Evolutionary conservation across 2,329 filamentous ascomycete species (phyloP), one percentile per base, ranked within the genome.

Genomic region (Colletotrichum phormii): DNA sequence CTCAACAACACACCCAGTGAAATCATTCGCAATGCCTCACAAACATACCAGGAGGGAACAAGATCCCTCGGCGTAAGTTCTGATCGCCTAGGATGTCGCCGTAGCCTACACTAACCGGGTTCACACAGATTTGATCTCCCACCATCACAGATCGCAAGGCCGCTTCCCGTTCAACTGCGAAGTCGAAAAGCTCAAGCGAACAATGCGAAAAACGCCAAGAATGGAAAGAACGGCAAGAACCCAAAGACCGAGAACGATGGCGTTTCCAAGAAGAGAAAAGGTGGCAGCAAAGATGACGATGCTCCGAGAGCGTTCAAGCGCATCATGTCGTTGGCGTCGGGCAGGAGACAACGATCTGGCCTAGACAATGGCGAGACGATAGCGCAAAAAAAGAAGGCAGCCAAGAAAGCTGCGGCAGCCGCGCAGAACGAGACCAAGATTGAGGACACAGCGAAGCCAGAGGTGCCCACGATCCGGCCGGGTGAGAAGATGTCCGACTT

Each of bases 401-500:
- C 64, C 13, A 82, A 81, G 71, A 78, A 78, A 59, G 67, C 74
- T 11, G 69, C 76, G 5, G 80, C 75, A 3, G 74, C 79, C 15
- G 62, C 75, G 4, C 75, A 75, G 26, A 67, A 62, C 6, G 58
- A 54, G 22, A 54, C 35, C 12, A 46, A 69, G 51, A 64, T 73
- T 4, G 71, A 74, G 33, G 64, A 73, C 9, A 75, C 78, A 7
- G 68, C 75, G 2, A 76, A 77, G 7, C 51, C 77, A 4, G 83
- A 86, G 31, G 78, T 87, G 3, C 91, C 91, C 0, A 94, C 89
- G 60, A 98, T 98, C 75, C 89, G 90, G 18, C 95, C 95, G 0
- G 94, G 95, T 64, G 97, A 99, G 82, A 90, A 90, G 64, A 85
- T 98, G 79, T 90, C 92, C 5, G 93, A 97, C 64, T 99, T 97